Percentiles rank a stretch among this genome's conserved stretches.
Evolutionary conservation across 352 stramenopile genomes (phyloP).

Genomic region (Globisporangium paroecandrum): DNA sequence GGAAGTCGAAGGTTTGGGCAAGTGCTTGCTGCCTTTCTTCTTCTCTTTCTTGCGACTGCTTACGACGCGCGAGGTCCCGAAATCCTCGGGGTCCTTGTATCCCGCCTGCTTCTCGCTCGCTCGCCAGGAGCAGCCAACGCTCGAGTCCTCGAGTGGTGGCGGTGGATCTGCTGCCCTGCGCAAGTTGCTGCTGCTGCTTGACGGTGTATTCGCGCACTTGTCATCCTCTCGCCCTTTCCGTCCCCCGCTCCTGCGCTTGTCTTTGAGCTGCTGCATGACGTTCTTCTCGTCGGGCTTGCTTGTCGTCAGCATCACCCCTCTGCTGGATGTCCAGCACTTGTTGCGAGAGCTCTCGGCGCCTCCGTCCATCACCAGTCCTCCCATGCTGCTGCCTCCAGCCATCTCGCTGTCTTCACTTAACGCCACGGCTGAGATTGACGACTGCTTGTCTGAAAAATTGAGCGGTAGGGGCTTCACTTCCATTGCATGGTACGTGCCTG

Average conservation of each 20-base stretch:
- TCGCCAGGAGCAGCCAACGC: constrained; percentile 14
- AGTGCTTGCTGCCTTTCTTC: constrained; percentile 41
- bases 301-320: background rate
- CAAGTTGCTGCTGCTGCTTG: constrained; percentile 27
- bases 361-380: constrained; percentile 19
- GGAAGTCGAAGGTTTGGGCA: constrained; percentile 31
- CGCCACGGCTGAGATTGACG: constrained; percentile 7
- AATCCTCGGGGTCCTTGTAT: constrained; percentile 37
- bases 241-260: constrained; percentile 42
- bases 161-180: constrained; percentile 30
- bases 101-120: constrained; percentile 10
- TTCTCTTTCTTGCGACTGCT: constrained; percentile 33
- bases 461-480: constrained; percentile 33
- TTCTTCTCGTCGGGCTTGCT: constrained; percentile 39
- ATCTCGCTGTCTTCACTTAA: constrained; percentile 20
- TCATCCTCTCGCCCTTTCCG: constrained; percentile 38
- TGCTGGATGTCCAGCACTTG: constrained; percentile 35
- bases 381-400: constrained; percentile 14
- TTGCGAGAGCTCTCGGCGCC: constrained; percentile 33
- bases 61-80: constrained; percentile 16
- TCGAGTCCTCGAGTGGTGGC: constrained; percentile 20
- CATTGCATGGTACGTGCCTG: constrained; percentile 10
- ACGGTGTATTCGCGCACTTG: constrained; percentile 11
- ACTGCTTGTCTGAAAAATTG: constrained; percentile 28
- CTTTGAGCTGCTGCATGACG: constrained; percentile 18